Conservation (phyloP, 495 filamentous ascomycete genomes). For the Penicillium coffeae region DNA sequence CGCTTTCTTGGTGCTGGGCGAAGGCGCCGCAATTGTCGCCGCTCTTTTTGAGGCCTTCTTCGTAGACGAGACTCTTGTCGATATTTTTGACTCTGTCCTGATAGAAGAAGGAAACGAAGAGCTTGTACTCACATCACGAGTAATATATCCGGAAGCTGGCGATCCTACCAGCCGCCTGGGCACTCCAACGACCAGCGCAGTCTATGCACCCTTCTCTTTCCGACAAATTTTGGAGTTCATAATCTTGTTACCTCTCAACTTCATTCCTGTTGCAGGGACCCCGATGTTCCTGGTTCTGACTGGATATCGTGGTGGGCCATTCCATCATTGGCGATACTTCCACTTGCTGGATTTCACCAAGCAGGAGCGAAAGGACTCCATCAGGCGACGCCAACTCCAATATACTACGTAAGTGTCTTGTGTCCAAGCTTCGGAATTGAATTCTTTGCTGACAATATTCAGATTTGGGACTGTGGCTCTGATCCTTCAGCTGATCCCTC, state of each 20-base stretch:
- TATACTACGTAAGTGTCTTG: constrained; percentile 57
- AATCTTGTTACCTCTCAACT: constrained; percentile 62
- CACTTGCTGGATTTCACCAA: constrained; percentile 54
- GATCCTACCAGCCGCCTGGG: constrained; percentile 55
- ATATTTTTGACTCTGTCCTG: constrained; percentile 63
- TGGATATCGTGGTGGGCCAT: constrained; percentile 60
- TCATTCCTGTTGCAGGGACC: constrained; percentile 59
- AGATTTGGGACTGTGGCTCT: constrained; percentile 61
- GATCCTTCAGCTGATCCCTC: constrained; percentile 58
- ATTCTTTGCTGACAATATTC: neutral
- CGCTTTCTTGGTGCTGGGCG: constrained; percentile 61
- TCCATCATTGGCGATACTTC: constrained; percentile 67
- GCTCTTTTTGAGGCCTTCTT: constrained; percentile 65
- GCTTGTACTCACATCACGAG: constrained; percentile 51
- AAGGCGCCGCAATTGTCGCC: constrained; percentile 58
- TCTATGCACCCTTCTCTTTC: constrained; percentile 65
- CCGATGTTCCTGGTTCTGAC: constrained; percentile 62
- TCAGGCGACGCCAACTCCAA: constrained; percentile 48
- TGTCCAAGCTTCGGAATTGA: neutral
- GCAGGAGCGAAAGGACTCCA: constrained; percentile 52
- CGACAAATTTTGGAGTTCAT: constrained; percentile 76
- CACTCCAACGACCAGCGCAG: constrained; percentile 51
- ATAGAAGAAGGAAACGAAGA: constrained; percentile 56
- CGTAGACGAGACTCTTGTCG: constrained; percentile 64
- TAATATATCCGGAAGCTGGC: constrained; percentile 50